Evolutionary conservation across 2,329 filamentous ascomycete genomes (phyloP), one percentile per base, ranked within the genome.

Genomic region (Hawksworthiomyces lignivorus): DNA sequence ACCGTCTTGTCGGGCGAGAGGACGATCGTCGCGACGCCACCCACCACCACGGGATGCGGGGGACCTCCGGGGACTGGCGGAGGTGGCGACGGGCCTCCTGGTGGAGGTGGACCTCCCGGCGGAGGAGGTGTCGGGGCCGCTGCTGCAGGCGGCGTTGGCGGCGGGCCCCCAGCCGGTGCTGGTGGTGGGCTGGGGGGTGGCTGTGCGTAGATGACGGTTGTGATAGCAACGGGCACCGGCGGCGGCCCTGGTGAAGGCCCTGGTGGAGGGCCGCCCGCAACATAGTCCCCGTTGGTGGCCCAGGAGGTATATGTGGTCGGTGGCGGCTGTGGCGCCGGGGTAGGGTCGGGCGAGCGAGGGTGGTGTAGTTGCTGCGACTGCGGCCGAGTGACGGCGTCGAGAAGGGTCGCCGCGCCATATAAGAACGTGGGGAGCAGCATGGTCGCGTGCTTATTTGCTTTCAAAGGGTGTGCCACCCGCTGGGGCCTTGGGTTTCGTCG

Each of bases 1-100:
- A 46, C 36, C 14, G 44, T 46, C 36, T 46, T 46, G 40, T 46
- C 44, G 11, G 40, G 44, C 2, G 40, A 43, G 24, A 46, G 40
- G 3, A 33, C 32, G 4, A 46, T 12, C 2, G 44, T 46, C 19
- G 44, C 39, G 11, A n/a, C 12, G 20, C 44, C 44, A 30, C 44
- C 44, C 5, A 46, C 44, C 10, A 42, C 43, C 12, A 46, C 32
- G n/a, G n/a, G n/a, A n/a, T n/a, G n/a, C n/a, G n/a, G n/a, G 30
- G 17, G 19, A 17, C 15, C 35, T 12, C 24, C 24, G 8, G 24
- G 24, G 24, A 12, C 8, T 26, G 24, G 24, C 8, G 24, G 24
- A 8, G 24, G 24, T 12, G 24, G 24, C 7, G 34, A 21, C 29
- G 40, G 34, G 7, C 18, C 14, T 7, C 21, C 39, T n/a, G 19